Evolutionary conservation across 2,329 filamentous ascomycete species (phyloP), one percentile per base, ranked within the genome.

Genomic region (Orbilia quercus): DNA sequence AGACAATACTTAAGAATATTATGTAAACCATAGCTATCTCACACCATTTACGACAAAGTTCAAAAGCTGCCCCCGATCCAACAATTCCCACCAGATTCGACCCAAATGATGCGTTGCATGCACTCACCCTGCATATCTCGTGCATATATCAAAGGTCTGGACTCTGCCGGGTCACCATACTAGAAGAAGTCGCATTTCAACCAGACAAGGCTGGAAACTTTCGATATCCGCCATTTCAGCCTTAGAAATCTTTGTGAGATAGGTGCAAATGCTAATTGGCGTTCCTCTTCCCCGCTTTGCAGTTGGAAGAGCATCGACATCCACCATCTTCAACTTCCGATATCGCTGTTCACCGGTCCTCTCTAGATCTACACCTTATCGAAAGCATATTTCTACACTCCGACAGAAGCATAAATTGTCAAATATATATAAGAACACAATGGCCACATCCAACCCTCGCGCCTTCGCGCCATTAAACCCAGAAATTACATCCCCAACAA

Each of bases 391-490:
- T 40, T 12, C 5, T 5, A 40, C 6, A 40, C 36, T 12, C 14
- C n/a, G 11, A 14, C 36, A 12, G 9, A 4, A 14, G 3, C n/a
- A 40, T 40, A 40, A 40, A 40, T 34, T 12, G 12, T 12, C 6
- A 34, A 14, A 6, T 14, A 7, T 16, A 12, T 16, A 12, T 40
- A 16, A 5, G 12, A 16, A 4, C 11, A 38, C 9, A 28, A 71
- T 57, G 44, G 48, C 45, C 16, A 25, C 44, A 4, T 16, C 38
- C 9, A 34, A 18, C 18, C 59, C 67, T 12, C 67, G 59, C 18
- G 83, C 82, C 31, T 90, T 90, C 77, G 85, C 86, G 45, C 87
- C 88, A 9, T 79, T 90, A 53, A 82, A 81, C 54, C 74, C 75
- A 5, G 42, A 73, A 16, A 55, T 62, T 22, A 11, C 40, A 2